These are phyloP conservation scores for Boletales sp. DNA, from an alignment of 768 basidiomycete genomes.

Conservation along the genomic window DNA sequence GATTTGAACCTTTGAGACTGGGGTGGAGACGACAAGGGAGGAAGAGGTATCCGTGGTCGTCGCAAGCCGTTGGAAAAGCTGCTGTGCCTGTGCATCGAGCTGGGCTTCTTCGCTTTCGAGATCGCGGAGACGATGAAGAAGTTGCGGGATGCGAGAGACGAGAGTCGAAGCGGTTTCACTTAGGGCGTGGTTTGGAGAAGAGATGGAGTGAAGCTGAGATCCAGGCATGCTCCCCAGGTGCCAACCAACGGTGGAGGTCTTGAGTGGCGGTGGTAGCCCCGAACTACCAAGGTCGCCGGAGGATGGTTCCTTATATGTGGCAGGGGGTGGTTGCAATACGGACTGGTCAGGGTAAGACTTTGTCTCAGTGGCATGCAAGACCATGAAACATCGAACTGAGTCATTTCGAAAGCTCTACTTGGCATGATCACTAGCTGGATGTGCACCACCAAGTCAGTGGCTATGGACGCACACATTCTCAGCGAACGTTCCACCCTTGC, in stretches of 20 bases:
- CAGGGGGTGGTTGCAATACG: conserved; percentile 10
- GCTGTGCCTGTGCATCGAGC: conserved; percentile 15
- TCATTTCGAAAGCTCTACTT: too few species aligned
- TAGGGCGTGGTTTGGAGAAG: neutral
- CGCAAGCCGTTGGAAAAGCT: conserved; percentile 6
- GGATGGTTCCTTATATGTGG: conserved; percentile 10
- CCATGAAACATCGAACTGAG: too few species aligned
- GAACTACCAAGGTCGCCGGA: neutral
- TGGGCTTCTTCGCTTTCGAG: conserved; percentile 20
- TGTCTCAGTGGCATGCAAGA: too few species aligned
- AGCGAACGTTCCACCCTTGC: too few species aligned
- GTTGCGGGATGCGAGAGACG: conserved; percentile 12
- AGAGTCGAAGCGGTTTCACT: conserved; percentile 12
- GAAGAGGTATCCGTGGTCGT: neutral
- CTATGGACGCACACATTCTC: too few species aligned
- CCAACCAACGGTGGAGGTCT: too few species aligned
- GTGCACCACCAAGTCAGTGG: too few species aligned
- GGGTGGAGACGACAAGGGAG: neutral
- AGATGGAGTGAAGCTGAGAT: neutral
- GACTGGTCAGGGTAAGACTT: neutral
- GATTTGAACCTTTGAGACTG: neutral
- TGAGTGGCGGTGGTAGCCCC: neutral
- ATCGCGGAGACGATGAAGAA: conserved; percentile 18
- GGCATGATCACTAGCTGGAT: too few species aligned
- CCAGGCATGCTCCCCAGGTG: conserved; percentile 5